Evolutionary conservation across 352 stramenopile species (phyloP).

Genomic region (Globisporangium iwayamae): DNA sequence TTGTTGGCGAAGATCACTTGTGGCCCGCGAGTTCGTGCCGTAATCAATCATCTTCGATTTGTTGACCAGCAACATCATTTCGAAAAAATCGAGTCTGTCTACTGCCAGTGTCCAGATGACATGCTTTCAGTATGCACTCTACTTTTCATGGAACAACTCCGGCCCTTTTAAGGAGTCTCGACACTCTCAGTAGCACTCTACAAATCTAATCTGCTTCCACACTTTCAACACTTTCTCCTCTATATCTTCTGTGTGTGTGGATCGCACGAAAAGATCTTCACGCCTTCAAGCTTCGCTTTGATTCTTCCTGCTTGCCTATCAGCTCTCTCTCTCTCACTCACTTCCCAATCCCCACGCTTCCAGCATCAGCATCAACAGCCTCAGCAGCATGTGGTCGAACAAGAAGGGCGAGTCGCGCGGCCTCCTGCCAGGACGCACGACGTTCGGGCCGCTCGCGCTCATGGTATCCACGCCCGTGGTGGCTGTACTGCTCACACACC

Average conservation of each 20-base stretch:
- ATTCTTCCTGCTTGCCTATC: background rate
- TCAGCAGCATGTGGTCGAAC: constrained; percentile 62
- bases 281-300: background rate
- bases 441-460: constrained; percentile 85
- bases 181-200: background rate
- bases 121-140: background rate
- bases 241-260: background rate
- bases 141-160: background rate
- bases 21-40: background rate
- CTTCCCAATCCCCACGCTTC: background rate
- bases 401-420: constrained; percentile 61
- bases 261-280: background rate
- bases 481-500: constrained; percentile 81
- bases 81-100: background rate
- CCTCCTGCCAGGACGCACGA: constrained; percentile 75
- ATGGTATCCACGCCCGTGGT: constrained; percentile 83
- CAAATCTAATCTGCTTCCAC: background rate
- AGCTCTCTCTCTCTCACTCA: background rate
- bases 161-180: too few relatives aligned
- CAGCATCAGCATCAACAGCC: background rate
- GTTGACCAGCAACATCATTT: background rate
- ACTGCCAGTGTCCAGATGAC: background rate
- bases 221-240: background rate
- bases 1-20: background rate
- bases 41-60: background rate